Conservation (phyloP, 306 rosid genomes). For the Prunus davidiana region DNA sequence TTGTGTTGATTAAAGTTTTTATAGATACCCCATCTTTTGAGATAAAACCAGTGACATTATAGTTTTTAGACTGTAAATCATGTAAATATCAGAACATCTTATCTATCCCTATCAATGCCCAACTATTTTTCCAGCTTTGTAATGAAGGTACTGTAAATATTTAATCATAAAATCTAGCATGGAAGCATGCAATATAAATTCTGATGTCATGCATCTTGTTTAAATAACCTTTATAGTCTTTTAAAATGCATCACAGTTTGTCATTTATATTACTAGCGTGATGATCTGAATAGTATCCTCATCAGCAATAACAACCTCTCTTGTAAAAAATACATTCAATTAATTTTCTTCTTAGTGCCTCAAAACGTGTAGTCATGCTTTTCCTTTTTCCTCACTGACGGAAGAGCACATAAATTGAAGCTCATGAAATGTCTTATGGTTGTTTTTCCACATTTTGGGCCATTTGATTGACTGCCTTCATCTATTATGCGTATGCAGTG, state of each 20-base stretch:
- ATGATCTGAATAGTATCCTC: neutral
- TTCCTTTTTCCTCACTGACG: neutral
- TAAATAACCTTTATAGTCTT: neutral
- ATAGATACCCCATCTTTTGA: neutral
- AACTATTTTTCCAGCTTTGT: neutral
- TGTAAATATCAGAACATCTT: neutral
- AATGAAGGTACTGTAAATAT: neutral
- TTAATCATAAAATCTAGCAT: neutral
- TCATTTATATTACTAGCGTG: neutral
- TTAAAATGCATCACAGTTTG: neutral
- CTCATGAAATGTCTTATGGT: neutral
- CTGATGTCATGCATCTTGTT: neutral
- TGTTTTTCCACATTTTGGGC: neutral
- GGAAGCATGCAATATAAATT: neutral
- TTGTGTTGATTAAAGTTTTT: neutral
- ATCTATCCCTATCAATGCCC: neutral
- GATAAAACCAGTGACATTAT: neutral
- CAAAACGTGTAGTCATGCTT: neutral
- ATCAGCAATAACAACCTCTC: neutral
- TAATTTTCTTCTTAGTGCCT: neutral
- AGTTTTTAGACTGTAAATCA: neutral
- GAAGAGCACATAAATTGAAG: neutral
- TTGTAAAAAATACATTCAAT: neutral
- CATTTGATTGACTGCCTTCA: conserved; percentile 1
- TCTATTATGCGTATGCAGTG: conserved; percentile 55